Base-by-base conservation (phyloP, 108 stramenopile genomes). In the Cyclotella choctawhatcheeana region DNA sequence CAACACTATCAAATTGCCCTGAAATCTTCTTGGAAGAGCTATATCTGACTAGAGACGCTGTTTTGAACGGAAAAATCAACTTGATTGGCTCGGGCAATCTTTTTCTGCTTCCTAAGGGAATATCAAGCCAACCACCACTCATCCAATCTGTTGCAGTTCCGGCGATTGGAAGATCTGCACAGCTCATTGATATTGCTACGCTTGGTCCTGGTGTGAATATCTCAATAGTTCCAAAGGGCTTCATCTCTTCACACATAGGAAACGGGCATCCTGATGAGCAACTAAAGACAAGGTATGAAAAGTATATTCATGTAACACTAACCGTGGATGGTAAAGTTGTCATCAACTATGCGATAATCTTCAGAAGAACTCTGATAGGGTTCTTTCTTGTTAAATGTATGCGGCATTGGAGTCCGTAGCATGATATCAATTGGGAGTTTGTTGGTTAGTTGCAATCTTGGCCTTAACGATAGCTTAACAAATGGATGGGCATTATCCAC, bases 341-440 rank as follows among this genome's bases (percentile, higher is more conserved):
- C 2, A 27, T 44, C 48, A 21, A 29, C 34, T 5, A 64, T 47
- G 16, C 34, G 44, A 64, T 64, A 45, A 47, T 64, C 63, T 30
- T 21, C 35, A 7, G 63, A 6, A 31, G 24, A 3, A 7, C 31
- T 8, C 34, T 32, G 29, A 17, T 24, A 22, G 1, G 29, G n/a
- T 10, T 40, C 56, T 4, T 47, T 34, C 22, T 64, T 61, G 56
- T 68, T 84, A 67, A 82, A 90, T 37, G 89, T 93, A 48, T 86
- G 85, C 17, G 92, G 94, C 92, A 95, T 93, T 8, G 90, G 94
- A 29, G 90, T 93, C 22, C 86, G 80, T 10, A 93, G 53, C 33
- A 77, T 69, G 4, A 92, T 64, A 8, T 65, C 47, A 27, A 95
- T 71, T 16, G 92, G 92, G 22, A 93, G 59, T 22, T 70, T 79